These are phyloP conservation scores for Wickerhamiella galacta DNA, from an alignment of 805 yeast species.

Conservation along the genomic window DNA sequence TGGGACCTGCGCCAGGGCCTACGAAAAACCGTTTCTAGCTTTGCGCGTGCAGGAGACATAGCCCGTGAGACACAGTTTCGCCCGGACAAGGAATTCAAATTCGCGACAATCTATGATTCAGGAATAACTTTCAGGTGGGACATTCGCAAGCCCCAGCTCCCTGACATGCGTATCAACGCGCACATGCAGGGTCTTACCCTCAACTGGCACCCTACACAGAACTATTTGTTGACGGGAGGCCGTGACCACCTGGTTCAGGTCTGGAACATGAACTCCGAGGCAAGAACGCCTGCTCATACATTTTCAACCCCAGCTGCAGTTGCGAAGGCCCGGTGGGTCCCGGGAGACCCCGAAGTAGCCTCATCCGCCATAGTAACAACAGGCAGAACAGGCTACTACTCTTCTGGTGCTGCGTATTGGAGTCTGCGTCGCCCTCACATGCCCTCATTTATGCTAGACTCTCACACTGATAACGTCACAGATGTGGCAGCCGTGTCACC, in stretches of 20 bases:
- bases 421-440: constrained; percentile 41
- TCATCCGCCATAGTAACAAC: constrained; percentile 9
- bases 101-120: constrained; percentile 74
- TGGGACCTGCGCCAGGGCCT: constrained; percentile 64
- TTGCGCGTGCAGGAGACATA: constrained; percentile 56
- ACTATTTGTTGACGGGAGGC: constrained; percentile 81
- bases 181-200: constrained; percentile 80
- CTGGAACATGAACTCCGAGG: constrained; percentile 41
- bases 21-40: constrained; percentile 29
- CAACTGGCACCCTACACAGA: constrained; percentile 75
- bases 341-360: constrained; percentile 19
- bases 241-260: constrained; percentile 70
- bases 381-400: constrained; percentile 9
- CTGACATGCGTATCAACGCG: constrained; percentile 64
- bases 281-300: constrained; percentile 45
- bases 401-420: constrained; percentile 10
- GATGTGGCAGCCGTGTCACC: constrained; percentile 26
- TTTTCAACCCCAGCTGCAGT: constrained; percentile 66
- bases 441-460: constrained; percentile 40
- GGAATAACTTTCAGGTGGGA: constrained; percentile 85
- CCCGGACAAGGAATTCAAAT: constrained; percentile 32
- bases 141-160: constrained; percentile 42
- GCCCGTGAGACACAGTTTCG: constrained; percentile 39
- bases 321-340: constrained; percentile 56
- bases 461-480: constrained; percentile 33